phyloP scores from a whole-genome alignment of 345 rosid genomes.

The Hibiscus mutabilis region DNA sequence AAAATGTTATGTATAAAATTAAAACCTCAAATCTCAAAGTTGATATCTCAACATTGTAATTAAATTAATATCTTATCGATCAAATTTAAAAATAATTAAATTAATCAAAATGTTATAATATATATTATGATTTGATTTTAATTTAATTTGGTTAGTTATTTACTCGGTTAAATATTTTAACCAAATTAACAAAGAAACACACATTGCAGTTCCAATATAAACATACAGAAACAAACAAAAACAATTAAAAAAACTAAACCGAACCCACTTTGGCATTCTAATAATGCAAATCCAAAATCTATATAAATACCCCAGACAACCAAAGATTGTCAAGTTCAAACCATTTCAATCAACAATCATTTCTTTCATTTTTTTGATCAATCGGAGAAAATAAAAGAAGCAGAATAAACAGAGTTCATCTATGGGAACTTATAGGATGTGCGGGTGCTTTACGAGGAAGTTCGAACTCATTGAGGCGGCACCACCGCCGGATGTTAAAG shows the following conservation, averaged over 20 bases:
- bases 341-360: background rate
- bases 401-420: background rate
- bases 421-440: conserved; percentile 66
- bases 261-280: background rate
- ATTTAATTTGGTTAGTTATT: too few species aligned
- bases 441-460: conserved; percentile 63
- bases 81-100: too few species aligned
- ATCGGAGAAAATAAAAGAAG: background rate
- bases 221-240: background rate
- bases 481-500: conserved; percentile 60
- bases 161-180: background rate
- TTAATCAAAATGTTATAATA: too few species aligned
- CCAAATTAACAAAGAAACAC: background rate
- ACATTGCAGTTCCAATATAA: background rate
- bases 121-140: too few species aligned
- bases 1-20: too few species aligned
- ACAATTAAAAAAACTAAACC: background rate
- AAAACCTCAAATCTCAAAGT: too few species aligned
- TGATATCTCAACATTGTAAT: too few species aligned
- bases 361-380: background rate
- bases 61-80: too few species aligned
- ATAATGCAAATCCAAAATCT: background rate
- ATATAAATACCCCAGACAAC: background rate
- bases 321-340: background rate
- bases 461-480: conserved; percentile 52